phyloP scores from a whole-genome alignment of 73 alveolate species.

The Blepharisma stoltei region DNA sequence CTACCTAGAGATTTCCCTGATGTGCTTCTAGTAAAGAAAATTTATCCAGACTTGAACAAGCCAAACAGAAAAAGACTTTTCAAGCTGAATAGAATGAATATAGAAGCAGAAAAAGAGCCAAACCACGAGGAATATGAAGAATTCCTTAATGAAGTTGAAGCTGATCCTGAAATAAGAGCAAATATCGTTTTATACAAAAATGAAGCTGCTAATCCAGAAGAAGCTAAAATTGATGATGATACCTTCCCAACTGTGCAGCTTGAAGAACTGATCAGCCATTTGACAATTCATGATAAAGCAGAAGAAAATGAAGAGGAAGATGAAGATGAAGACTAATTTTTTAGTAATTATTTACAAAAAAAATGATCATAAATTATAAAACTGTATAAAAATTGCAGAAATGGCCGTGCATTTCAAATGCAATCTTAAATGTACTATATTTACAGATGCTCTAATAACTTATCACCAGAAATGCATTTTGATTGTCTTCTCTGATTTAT shows the following conservation, averaged over 20 bases:
- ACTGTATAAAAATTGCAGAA: no score
- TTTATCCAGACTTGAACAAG: constrained; percentile 50
- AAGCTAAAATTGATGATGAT: not conserved
- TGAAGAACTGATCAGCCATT: not conserved
- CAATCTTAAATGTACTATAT: no score
- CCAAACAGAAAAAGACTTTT: constrained; percentile 16
- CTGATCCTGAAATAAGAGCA: constrained; percentile 81
- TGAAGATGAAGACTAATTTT: no score
- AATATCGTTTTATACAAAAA: constrained; percentile 71
- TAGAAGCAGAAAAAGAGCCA: constrained; percentile 45
- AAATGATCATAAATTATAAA: no score
- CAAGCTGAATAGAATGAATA: constrained; percentile 37
- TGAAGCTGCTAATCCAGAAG: not conserved
- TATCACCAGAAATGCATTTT: no score
- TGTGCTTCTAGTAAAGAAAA: constrained; percentile 73
- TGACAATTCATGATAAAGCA: not conserved
- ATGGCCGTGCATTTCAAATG: no score
- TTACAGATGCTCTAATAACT: no score
- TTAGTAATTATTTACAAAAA: no score
- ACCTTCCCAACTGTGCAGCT: constrained; percentile 24
- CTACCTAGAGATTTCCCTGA: constrained; percentile 60
- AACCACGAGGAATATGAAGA: constrained; percentile 73
- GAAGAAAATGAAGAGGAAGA: no score
- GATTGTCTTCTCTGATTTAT: no score
- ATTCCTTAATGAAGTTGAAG: constrained; percentile 86